Evolutionary conservation across 1,139 yeast genomes (phyloP).

Genomic region (Pichia sp.): DNA sequence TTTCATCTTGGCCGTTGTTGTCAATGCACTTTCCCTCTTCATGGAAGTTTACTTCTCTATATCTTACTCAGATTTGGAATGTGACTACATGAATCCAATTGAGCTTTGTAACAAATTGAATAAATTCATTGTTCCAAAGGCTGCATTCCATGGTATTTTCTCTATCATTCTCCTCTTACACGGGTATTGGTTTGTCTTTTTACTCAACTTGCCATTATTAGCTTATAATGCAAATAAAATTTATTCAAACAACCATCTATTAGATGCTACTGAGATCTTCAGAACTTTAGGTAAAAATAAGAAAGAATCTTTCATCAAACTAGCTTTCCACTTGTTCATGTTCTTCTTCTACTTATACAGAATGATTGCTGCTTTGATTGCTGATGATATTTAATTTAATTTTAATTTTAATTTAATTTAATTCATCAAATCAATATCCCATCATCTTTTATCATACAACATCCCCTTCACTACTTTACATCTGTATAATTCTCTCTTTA

Average conservation of each 20-base stretch:
- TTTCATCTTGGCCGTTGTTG: constrained; percentile 76
- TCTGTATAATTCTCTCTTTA: too few relatives aligned
- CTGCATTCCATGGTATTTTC: constrained; percentile 70
- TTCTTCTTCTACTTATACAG: constrained; percentile 94
- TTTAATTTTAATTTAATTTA: too few relatives aligned
- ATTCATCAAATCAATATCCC: too few relatives aligned
- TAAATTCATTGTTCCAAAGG: constrained; percentile 87
- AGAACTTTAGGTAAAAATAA: constrained; percentile 90
- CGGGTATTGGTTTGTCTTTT: constrained; percentile 90
- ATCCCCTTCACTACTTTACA: too few relatives aligned
- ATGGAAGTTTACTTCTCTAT: constrained; percentile 89
- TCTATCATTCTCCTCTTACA: constrained; percentile 68
- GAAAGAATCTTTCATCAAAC: constrained; percentile 82
- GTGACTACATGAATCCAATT: constrained; percentile 94
- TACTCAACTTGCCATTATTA: constrained; percentile 77
- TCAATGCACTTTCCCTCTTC: constrained; percentile 81
- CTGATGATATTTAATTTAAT: constrained; percentile 40
- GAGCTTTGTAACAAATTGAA: constrained; percentile 92
- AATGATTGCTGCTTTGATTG: constrained; percentile 92
- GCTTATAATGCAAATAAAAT: constrained; percentile 74
- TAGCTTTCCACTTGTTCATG: constrained; percentile 85
- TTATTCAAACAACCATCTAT: constrained; percentile 68
- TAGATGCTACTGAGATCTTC: constrained; percentile 97
- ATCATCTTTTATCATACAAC: too few relatives aligned
- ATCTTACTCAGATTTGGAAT: constrained; percentile 88